These are phyloP conservation scores for Luzula sylvatica DNA, from an alignment of 176 grass and related monocot species.

Conservation along the genomic window DNA sequence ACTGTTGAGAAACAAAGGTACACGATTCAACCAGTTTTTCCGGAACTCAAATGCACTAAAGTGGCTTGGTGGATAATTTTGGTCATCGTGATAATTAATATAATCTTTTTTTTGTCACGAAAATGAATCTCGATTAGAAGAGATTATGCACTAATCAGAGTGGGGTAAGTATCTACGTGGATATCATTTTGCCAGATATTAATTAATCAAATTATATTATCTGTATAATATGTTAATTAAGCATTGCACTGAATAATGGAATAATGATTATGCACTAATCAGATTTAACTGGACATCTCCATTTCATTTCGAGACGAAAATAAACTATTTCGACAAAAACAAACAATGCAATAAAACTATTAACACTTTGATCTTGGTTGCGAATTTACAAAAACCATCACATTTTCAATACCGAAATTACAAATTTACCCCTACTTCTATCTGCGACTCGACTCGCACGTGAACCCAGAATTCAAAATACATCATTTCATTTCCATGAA, in stretches of 20 bases:
- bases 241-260: not conserved
- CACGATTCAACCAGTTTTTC: slow-evolving; percentile 7
- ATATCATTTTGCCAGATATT: slow-evolving; percentile 1
- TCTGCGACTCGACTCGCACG: not conserved
- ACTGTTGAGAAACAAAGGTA: no score
- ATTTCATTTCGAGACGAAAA: no score
- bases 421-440: not conserved
- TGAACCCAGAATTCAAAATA: no score
- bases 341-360: no score
- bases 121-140: no score
- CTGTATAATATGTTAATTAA: not conserved
- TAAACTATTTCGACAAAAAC: no score
- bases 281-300: no score
- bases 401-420: not conserved
- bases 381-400: no score
- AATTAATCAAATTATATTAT: slow-evolving; percentile 5
- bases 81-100: not conserved
- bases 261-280: slow-evolving; percentile 14
- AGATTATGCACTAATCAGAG: not conserved
- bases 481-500: not conserved
- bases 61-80: slow-evolving; percentile 7
- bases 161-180: not conserved
- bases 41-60: slow-evolving; percentile 14
- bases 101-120: no score
- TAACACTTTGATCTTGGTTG: no score